Evolutionary conservation across 2,329 filamentous ascomycete species (phyloP).

Genomic region (Beauveria bassiana): DNA sequence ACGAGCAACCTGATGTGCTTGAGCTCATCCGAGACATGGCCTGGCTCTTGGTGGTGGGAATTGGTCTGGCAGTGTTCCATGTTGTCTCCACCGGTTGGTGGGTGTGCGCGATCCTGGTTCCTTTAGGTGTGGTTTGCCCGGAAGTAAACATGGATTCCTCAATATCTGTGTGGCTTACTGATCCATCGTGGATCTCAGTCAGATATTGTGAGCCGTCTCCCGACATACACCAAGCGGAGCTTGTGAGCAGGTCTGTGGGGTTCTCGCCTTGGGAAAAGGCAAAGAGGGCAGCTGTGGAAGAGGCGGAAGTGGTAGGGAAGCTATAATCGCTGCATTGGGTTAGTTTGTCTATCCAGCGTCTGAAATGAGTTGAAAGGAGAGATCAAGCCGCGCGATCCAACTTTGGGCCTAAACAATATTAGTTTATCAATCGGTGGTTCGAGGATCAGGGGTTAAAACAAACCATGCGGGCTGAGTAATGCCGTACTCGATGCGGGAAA

Average conservation of each 20-base stretch:
- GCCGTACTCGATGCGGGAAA: neutral
- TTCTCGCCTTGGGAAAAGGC: slow-evolving; percentile 54
- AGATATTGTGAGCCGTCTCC: slow-evolving; percentile 55
- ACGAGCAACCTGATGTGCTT: slow-evolving; percentile 33
- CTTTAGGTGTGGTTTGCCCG: slow-evolving; percentile 47
- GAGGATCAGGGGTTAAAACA: slow-evolving; percentile 18
- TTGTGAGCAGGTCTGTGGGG: slow-evolving; percentile 45
- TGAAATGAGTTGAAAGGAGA: slow-evolving; percentile 24
- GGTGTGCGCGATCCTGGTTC: slow-evolving; percentile 34
- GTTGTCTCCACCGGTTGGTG: slow-evolving; percentile 39
- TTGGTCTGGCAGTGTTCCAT: slow-evolving; percentile 36
- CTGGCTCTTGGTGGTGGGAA: slow-evolving; percentile 27
- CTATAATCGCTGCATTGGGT: slow-evolving; percentile 50
- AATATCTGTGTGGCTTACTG: slow-evolving; percentile 41
- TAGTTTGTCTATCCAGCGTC: slow-evolving; percentile 47
- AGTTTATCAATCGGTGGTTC: neutral
- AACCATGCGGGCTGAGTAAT: slow-evolving; percentile 13
- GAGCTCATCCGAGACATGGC: slow-evolving; percentile 33
- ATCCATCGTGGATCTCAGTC: slow-evolving; percentile 43
- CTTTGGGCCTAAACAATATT: slow-evolving; percentile 43
- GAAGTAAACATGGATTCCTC: slow-evolving; percentile 49
- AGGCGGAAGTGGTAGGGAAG: slow-evolving; percentile 44
- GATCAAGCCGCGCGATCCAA: slow-evolving; percentile 38
- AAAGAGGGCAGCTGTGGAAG: slow-evolving; percentile 45
- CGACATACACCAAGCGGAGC: slow-evolving; percentile 49